Evolutionary conservation across 1,139 yeast species (phyloP).

Genomic region (Candida smagusa): DNA sequence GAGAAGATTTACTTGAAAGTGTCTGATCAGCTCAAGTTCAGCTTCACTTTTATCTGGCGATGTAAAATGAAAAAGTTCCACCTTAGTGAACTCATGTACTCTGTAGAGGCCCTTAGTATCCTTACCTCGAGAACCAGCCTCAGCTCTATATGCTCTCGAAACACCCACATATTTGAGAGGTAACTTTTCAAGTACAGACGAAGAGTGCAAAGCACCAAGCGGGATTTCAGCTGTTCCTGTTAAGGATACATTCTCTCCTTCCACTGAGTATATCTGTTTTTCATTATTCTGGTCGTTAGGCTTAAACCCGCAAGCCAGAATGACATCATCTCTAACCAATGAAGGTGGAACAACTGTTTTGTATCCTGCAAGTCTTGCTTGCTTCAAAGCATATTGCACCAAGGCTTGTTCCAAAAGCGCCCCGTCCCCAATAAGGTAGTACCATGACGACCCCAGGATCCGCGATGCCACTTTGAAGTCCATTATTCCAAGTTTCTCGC

Average conservation of each 20-base stretch:
- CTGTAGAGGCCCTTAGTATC: conserved; percentile 91
- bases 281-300: conserved; percentile 91
- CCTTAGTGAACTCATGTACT: conserved; percentile 97
- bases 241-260: conserved; percentile 53
- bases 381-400: conserved; percentile 68
- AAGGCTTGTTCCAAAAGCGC: conserved; percentile 89
- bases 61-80: conserved; percentile 85
- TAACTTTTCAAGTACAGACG: conserved; percentile 21
- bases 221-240: conserved; percentile 98
- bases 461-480: conserved; percentile 72
- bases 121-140: conserved; percentile 94
- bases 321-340: conserved; percentile 72
- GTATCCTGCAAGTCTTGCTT: conserved; percentile 70
- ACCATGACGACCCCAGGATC: conserved; percentile 86
- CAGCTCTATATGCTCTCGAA: conserved; percentile 88
- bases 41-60: conserved; percentile 38
- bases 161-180: conserved; percentile 74
- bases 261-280: conserved; percentile 73
- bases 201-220: conserved; percentile 68
- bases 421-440: conserved; percentile 80
- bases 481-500: conserved; percentile 56
- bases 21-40: conserved; percentile 59
- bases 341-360: conserved; percentile 78
- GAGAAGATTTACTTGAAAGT: conserved; percentile 65
- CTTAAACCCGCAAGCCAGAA: conserved; percentile 89